Base-by-base conservation (phyloP, 2,329 filamentous ascomycete genomes). In the Chaetothyriales sp. region DNA sequence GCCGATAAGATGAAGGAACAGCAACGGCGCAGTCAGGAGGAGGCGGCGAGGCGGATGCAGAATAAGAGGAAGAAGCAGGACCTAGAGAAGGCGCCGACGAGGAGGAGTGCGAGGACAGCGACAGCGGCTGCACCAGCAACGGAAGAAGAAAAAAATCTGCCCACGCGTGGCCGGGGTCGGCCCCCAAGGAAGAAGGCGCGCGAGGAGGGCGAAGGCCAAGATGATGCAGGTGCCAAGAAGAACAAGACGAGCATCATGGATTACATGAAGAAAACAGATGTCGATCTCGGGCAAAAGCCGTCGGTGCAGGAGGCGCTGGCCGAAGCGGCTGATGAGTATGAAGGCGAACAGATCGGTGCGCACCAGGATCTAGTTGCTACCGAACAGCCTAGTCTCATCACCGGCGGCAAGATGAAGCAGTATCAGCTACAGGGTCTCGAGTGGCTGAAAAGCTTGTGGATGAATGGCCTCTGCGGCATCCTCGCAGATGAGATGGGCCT, bases 391-490 rank as follows among this genome's bases (percentile, higher is more conserved):
- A 82, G 83, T 57, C 81, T 89, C 53, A 81, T 98, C 61, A 82
- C 83, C 0, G 88, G 88, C 4, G 92, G 92, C 1, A 84, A 82
- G 3, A 97, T 98, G 90, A 77, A 89, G 18, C 85, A 86, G 56
- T 98, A 98, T 64, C 92, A 98, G 62, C 71, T 98, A 0, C 90
- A 97, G 65, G 92, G 92, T 0, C 68, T 98, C 1, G 94, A 94
- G 0, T 98, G 92, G 92, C 83, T 98, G 73, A 78, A 80, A 29
- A 82, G 79, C 0, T 65, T 85, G 2, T 94, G 85, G 61, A 88
- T 95, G 73, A 92, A 95, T 62, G 89, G 89, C 9, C 78, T 95
- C 66, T 94, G 88, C 58, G 89, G 89, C 1, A 95, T 95, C 52
- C 67, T 95, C 29, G 89, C 89, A 0, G 89, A 95, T 61, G 89